These are phyloP conservation scores for Ceratobasidium theobromae DNA, from an alignment of 1,284 basidiomycete species.

Conservation along the genomic window DNA sequence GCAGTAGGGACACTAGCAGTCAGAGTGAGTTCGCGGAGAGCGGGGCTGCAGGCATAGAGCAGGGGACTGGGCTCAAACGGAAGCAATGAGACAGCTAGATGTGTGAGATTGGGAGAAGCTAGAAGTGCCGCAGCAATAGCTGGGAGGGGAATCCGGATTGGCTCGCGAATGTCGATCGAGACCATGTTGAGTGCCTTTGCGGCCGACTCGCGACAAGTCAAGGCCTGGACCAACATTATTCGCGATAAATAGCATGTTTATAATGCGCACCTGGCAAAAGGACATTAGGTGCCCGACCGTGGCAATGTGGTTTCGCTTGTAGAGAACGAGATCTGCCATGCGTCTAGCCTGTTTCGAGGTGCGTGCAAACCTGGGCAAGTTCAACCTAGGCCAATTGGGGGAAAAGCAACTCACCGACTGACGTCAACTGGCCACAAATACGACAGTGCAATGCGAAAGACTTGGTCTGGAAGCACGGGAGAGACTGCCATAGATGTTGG, in stretches of 20 bases:
- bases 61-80: conserved; percentile 11
- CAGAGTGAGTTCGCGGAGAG: conserved; percentile 10
- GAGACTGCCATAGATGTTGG: neutral
- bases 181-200: conserved; percentile 28
- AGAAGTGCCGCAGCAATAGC: conserved; percentile 19
- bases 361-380: conserved; percentile 8
- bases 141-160: neutral
- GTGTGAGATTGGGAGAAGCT: conserved; percentile 17
- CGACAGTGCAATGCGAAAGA: conserved; percentile 1
- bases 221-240: neutral
- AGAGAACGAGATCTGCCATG: conserved; percentile 18
- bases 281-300: conserved; percentile 15
- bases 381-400: neutral
- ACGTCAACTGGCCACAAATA: conserved; percentile 22
- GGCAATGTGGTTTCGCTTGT: conserved; percentile 22
- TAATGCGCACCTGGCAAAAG: conserved; percentile 17
- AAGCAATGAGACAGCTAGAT: conserved; percentile 9
- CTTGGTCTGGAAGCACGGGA: neutral
- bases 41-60: conserved; percentile 16
- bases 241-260: neutral
- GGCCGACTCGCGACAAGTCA: conserved; percentile 10
- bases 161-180: conserved; percentile 28
- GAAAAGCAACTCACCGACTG: conserved; percentile 17
- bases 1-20: conserved; percentile 8
- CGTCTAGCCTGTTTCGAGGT: conserved; percentile 4